Evolutionary conservation across 139 green algal species (phyloP).

Genomic region (Chlorella sp.): DNA sequence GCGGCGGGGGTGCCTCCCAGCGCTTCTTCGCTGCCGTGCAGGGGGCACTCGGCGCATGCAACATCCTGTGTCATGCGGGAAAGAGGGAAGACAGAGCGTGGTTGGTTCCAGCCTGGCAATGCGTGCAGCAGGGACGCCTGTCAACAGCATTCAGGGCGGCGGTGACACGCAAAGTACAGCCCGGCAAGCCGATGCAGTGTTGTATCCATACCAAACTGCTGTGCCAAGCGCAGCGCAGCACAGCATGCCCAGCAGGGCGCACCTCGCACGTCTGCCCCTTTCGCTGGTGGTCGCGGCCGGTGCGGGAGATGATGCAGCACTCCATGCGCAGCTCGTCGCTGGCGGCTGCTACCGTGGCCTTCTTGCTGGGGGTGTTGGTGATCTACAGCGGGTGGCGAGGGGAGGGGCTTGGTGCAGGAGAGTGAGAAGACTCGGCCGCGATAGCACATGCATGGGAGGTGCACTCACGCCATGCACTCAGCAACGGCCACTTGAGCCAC

Average conservation of each 20-base stretch:
- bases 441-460: not conserved
- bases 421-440: too few relatives aligned
- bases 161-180: too few relatives aligned
- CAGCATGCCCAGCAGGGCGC: not conserved
- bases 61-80: conserved; percentile 45
- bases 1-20: conserved; percentile 25
- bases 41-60: conserved; percentile 41
- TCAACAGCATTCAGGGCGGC: too few relatives aligned
- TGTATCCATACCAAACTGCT: not conserved
- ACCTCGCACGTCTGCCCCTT: conserved; percentile 37
- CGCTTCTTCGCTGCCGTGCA: conserved; percentile 39
- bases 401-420: too few relatives aligned
- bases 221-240: not conserved
- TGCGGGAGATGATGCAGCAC: conserved; percentile 48
- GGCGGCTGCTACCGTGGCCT: conserved; percentile 37
- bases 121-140: too few relatives aligned
- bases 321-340: conserved; percentile 54
- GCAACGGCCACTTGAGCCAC: too few relatives aligned
- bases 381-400: too few relatives aligned
- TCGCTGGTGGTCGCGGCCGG: conserved; percentile 58
- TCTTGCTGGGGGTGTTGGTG: conserved; percentile 43
- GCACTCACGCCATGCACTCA: too few relatives aligned
- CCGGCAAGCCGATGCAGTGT: too few relatives aligned
- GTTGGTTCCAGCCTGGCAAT: too few relatives aligned
- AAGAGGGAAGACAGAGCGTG: not conserved